Conservation (phyloP, 2,329 filamentous ascomycete species). For the Penicillium polonicum region DNA sequence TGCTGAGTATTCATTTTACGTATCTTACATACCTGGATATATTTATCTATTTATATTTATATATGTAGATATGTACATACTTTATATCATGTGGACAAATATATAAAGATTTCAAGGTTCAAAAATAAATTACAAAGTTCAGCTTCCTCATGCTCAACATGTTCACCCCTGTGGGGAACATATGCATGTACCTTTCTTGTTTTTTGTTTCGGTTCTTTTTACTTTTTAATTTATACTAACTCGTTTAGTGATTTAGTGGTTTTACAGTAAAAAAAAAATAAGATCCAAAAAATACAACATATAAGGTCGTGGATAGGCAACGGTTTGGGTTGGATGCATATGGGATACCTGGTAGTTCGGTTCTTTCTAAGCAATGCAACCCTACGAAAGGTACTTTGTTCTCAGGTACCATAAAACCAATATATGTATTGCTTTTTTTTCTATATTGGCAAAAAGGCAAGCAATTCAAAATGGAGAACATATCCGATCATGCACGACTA, state of each 20-base stretch:
- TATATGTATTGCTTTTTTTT: too few relatives aligned
- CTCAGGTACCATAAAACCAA: not conserved
- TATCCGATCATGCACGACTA: constrained; percentile 21
- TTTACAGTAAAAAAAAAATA: not conserved
- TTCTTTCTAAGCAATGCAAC: constrained; percentile 5
- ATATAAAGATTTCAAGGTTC: not conserved
- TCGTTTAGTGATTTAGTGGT: not conserved
- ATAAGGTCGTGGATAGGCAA: constrained; percentile 1
- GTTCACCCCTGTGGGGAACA: not conserved
- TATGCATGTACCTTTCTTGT: not conserved
- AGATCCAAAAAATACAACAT: too few relatives aligned
- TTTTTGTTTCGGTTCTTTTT: not conserved
- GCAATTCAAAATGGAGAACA: constrained; percentile 12
- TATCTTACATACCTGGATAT: not conserved
- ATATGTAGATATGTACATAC: not conserved
- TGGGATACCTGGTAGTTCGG: not conserved
- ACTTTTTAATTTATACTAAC: not conserved
- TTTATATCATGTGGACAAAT: not conserved
- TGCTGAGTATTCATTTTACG: constrained; percentile 28
- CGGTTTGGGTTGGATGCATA: constrained; percentile 1
- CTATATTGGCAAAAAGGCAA: not conserved
- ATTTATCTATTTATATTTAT: not conserved
- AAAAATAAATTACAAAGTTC: not conserved
- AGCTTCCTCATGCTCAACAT: not conserved
- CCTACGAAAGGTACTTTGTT: not conserved